A percentile compares a stretch with the other conserved stretches of the same genome.
Conservation (phyloP, 495 filamentous ascomycete genomes). For the Cenococcum geophilum region DNA sequence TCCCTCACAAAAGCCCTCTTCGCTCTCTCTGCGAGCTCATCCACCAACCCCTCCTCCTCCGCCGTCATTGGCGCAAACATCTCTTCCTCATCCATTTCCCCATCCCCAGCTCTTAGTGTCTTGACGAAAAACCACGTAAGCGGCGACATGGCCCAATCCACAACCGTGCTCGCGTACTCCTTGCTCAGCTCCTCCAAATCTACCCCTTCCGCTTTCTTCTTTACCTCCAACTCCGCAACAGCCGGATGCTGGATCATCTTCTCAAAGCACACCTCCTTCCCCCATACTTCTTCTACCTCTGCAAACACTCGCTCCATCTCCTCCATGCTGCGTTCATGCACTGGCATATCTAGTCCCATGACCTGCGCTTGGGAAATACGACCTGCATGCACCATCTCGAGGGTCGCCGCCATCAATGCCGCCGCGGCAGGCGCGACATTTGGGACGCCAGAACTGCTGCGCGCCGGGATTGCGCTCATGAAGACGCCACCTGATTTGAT, state of each 20-base stretch:
- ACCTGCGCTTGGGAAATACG: too few relatives aligned
- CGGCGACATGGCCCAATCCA: neutral
- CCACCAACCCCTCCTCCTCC: neutral
- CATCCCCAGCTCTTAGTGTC: neutral
- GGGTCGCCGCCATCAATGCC: too few relatives aligned
- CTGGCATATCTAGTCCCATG: too few relatives aligned
- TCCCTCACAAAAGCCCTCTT: neutral
- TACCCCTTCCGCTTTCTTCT: neutral
- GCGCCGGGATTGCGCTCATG: too few relatives aligned
- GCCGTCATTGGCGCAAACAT: neutral
- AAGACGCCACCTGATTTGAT: too few relatives aligned
- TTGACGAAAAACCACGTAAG: neutral
- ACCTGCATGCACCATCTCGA: too few relatives aligned
- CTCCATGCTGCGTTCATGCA: too few relatives aligned
- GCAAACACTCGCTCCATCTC: neutral
- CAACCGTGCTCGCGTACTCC: neutral
- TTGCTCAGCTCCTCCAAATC: neutral
- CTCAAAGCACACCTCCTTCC: neutral
- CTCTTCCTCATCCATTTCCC: neutral
- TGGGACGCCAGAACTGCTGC: too few relatives aligned
- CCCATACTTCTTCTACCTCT: neutral
- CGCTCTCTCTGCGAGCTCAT: neutral
- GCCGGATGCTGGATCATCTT: conserved; percentile 1
- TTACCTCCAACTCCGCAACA: neutral
- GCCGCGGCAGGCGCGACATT: too few relatives aligned